Evolutionary conservation across 352 stramenopile species (phyloP), one percentile per base, ranked within the genome.

Genomic region (Phytophthora vignae): DNA sequence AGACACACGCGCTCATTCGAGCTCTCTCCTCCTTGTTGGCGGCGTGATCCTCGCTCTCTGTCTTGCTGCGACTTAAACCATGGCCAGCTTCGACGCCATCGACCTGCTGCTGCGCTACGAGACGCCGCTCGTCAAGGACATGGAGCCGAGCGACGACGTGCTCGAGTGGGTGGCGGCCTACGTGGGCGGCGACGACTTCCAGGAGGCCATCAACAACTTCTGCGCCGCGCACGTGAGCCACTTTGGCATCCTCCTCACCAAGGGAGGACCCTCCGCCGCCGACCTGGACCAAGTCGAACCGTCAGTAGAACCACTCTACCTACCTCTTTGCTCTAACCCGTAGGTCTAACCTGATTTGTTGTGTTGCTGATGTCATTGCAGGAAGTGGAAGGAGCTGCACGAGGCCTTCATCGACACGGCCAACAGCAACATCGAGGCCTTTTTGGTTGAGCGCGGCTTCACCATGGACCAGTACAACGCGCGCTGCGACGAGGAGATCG

Each of bases 101-200:
- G 87, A 94, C 60, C 71, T 94, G 62, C 74, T 94, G 58, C 79
- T 82, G 55, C 85, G 87, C 64, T 94, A 92, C 64, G 85, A 94
- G 78, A 92, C 86, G 71, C 87, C 87, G 56, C 74, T 92, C 58
- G 77, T 94, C 48, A 92, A 93, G 68, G 87, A 94, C 73, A 94
- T 94, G 87, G 87, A 94, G 72, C 63, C 77, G 40, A 81, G 82
- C 33, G 87, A 94, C 54, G 87, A 94, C 64, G 85, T 94, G 46
- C 83, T 94, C 42, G 87, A 94, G 67, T 94, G 87, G 87, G 87
- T 94, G 54, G 77, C 87, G 1, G 85, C 87, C 19, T 91, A 82
- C 60, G 82, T 94, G 31, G 87, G 87, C 53, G 91, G 84, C 61
- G 87, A 94, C 29, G 64, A 46, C 46, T 94, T 94, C 70, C 87